Base-by-base conservation (phyloP, 371 early-diverging fungal species). In the Phascolomyces articulosus region DNA sequence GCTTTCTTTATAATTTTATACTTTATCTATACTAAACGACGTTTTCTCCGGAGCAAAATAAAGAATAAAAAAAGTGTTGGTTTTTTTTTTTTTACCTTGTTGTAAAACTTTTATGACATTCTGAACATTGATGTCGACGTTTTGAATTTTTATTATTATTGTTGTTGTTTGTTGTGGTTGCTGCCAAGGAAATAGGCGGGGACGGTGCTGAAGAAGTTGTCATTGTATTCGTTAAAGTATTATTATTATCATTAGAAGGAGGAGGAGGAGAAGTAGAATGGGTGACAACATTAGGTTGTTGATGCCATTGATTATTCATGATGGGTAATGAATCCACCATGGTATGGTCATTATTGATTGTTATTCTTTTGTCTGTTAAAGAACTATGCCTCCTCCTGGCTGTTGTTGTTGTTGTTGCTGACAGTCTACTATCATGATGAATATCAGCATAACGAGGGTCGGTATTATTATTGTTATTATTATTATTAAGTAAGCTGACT, bases 101-200 rank as follows among this genome's bases (percentile, higher is more conserved):
- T 10, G 79, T 79, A 67, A 83, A 83, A 65, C 78, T 70, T 66
- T 79, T 83, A 67, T 75, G 69, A 60, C 83, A 83, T 47, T 63
- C 72, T 3, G 66, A 65, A 62, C 80, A 83, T 41, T 71, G 73
- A 67, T 79, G 78, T 60, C 76, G 78, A 51, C 79, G 72, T 66
- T 74, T 79, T 23, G 34, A 34, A 34, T 6, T 34, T 34, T 34
- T 34, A 34, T 34, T 34, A 34, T 55, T 44, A 26, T n/a, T n/a
- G 60, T 20, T 44, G 44, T 49, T 13, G 44, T 44, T n/a, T 44
- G 15, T 44, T 4, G 44, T 7, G 8, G 44, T 7, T 9, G 34
- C 11, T 34, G 34, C 11, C 34, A 34, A 9, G 34, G 34, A 34
- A 34, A 34, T 34, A 0, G 34, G 34, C 16, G 44, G 44, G 8